Percentiles rank a stretch among this genome's conserved stretches.
Conservation (phyloP, 1,284 basidiomycete genomes). For the Moesziomyces aphidis region DNA sequence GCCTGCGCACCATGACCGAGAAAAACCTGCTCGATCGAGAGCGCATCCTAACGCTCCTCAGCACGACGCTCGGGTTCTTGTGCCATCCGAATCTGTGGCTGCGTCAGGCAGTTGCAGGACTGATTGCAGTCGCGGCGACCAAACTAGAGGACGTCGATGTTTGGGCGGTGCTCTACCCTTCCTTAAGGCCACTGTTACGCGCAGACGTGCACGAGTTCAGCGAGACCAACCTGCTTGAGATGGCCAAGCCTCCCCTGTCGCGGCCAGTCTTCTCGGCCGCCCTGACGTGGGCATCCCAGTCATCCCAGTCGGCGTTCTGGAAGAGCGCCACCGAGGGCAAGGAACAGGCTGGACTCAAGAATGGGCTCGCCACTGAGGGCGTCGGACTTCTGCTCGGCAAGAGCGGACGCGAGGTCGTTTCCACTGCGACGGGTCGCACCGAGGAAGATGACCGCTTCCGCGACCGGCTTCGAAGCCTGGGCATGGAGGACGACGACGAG, state of each 20-base stretch:
- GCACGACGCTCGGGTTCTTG: slow-evolving; percentile 84
- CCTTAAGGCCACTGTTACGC: slow-evolving; percentile 83
- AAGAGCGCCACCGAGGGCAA: slow-evolving; percentile 36
- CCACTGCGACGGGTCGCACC: slow-evolving; percentile 32
- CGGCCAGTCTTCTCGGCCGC: slow-evolving; percentile 81
- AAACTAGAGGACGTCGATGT: slow-evolving; percentile 77
- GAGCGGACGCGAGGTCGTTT: slow-evolving; percentile 25
- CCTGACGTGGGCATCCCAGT: slow-evolving; percentile 84
- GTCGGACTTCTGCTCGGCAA: slow-evolving; percentile 50
- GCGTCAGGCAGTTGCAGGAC: slow-evolving; percentile 89
- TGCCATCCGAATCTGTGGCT: slow-evolving; percentile 99
- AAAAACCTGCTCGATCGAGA: slow-evolving; percentile 88
- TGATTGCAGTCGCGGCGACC: slow-evolving; percentile 83
- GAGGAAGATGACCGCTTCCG: slow-evolving; percentile 80
- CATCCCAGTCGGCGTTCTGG: slow-evolving; percentile 55
- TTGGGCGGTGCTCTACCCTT: slow-evolving; percentile 96
- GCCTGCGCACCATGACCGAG: slow-evolving; percentile 86
- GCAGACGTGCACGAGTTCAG: slow-evolving; percentile 85
- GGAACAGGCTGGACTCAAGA: slow-evolving; percentile 46
- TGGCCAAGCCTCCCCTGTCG: slow-evolving; percentile 82
- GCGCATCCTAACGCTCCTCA: slow-evolving; percentile 94
- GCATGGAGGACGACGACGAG: slow-evolving; percentile 83
- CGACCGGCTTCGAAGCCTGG: slow-evolving; percentile 79
- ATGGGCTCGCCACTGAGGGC: slow-evolving; percentile 51
- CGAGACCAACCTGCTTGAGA: slow-evolving; percentile 78